phyloP scores from a whole-genome alignment of 306 rosid species.

The Castanopsis chinensis region DNA sequence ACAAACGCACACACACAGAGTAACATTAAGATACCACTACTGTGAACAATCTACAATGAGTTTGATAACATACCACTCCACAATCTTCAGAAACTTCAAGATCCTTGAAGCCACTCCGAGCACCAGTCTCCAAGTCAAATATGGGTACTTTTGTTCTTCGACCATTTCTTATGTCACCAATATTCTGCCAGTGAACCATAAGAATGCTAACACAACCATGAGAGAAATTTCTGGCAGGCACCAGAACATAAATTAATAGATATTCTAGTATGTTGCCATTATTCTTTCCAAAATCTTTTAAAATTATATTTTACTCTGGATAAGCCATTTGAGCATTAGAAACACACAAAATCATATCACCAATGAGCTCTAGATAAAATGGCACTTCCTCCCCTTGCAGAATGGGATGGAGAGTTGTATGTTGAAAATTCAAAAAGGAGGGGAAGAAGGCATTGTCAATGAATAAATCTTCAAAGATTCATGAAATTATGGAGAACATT shows the following conservation, averaged over 20 bases:
- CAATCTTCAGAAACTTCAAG: slow-evolving; percentile 98
- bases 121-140: slow-evolving; percentile 95
- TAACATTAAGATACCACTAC: neutral
- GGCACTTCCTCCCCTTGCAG: neutral
- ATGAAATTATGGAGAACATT: neutral
- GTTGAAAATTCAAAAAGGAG: neutral
- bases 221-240: neutral
- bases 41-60: neutral
- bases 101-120: slow-evolving; percentile 88
- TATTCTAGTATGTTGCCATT: neutral
- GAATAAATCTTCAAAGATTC: slow-evolving; percentile 1
- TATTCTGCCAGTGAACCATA: slow-evolving; percentile 65
- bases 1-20: neutral
- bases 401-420: neutral
- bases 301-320: neutral
- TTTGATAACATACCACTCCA: slow-evolving; percentile 85
- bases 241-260: neutral
- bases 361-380: neutral
- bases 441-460: neutral
- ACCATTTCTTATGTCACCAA: slow-evolving; percentile 79
- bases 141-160: slow-evolving; percentile 86
- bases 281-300: neutral
- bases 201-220: slow-evolving; percentile 21
- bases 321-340: neutral
- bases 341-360: neutral